Base-by-base conservation (phyloP, 163 green algal species). In the Volvox carteri region DNA sequence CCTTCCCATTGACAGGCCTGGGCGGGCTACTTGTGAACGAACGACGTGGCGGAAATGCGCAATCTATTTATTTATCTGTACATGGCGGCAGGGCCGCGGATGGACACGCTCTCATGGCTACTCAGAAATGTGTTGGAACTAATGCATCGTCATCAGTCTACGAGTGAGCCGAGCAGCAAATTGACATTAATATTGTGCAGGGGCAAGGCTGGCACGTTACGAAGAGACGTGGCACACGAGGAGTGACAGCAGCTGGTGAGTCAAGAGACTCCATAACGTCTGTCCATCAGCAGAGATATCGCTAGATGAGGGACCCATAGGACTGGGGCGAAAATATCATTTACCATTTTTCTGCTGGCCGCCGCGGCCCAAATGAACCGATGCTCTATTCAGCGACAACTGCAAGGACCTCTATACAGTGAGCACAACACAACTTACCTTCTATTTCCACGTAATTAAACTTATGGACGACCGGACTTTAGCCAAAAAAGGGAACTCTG, bases 141-240 rank as follows among this genome's bases (percentile, higher is more conserved):
- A 30, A 23, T 85, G n/a, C n/a, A 58, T 91, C 87, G 50, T 91
- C 87, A 91, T 78, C 28, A 86, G 65, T 19, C 86, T 91, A 78
- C 77, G 87, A 88, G 87, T 91, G 87, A 91, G 87, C 87, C 88
- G 87, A 91, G 87, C 88, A 91, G 87, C 88, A 78, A 50, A 6
- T 33, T 91, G 8, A 88, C 87, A 91, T 91, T 78, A 88, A 44
- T 28, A 90, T 90, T 76, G 78, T 30, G n/a, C 41, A 72, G 18
- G 68, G 74, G n/a, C n/a, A n/a, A n/a, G n/a, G n/a, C n/a, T n/a
- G n/a, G n/a, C n/a, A n/a, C n/a, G n/a, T n/a, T n/a, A n/a, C n/a
- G n/a, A n/a, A n/a, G n/a, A n/a, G n/a, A n/a, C n/a, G n/a, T n/a
- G n/a, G n/a, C n/a, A n/a, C n/a, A n/a, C n/a, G n/a, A n/a, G n/a